phyloP scores from a whole-genome alignment of 768 basidiomycete genomes.

The Tremella mesenterica region DNA sequence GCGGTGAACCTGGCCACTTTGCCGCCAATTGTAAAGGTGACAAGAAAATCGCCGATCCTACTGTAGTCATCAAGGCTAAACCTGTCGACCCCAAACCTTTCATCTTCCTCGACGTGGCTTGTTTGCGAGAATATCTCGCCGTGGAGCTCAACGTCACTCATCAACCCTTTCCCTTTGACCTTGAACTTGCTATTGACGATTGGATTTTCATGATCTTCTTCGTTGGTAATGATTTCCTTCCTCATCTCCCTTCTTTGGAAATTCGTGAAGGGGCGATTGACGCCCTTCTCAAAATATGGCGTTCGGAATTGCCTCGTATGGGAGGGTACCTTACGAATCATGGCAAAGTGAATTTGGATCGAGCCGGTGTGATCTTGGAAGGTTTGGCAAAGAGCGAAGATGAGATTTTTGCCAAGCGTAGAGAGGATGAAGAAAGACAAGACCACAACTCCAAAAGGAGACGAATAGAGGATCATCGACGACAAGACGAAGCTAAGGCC shows the following conservation, averaged over 20 bases:
- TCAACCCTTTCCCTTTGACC: constrained; percentile 71
- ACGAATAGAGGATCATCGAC: constrained; percentile 53
- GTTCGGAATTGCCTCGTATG: constrained; percentile 83
- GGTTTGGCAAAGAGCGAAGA: constrained; percentile 90
- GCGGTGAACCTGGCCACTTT: constrained; percentile 90
- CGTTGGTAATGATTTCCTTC: constrained; percentile 90
- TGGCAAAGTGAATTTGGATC: constrained; percentile 71
- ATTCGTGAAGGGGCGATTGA: constrained; percentile 99
- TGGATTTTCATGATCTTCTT: constrained; percentile 99
- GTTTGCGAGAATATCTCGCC: constrained; percentile 94
- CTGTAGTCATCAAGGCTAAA: constrained; percentile 48
- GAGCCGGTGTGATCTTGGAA: constrained; percentile 90
- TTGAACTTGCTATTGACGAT: constrained; percentile 97
- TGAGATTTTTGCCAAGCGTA: constrained; percentile 83
- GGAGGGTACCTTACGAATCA: constrained; percentile 94
- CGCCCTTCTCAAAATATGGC: constrained; percentile 92
- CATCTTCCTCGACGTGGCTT: constrained; percentile 96
- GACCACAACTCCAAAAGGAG: constrained; percentile 83
- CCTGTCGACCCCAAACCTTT: constrained; percentile 79
- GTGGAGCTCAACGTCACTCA: constrained; percentile 81
- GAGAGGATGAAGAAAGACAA: constrained; percentile 93
- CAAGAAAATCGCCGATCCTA: constrained; percentile 53
- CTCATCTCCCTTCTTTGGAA: constrained; percentile 94
- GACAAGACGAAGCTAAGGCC: constrained; percentile 45
- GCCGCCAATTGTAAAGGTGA: constrained; percentile 84